Conservation (phyloP, 768 basidiomycete genomes). For the Pisolithus sp. region DNA sequence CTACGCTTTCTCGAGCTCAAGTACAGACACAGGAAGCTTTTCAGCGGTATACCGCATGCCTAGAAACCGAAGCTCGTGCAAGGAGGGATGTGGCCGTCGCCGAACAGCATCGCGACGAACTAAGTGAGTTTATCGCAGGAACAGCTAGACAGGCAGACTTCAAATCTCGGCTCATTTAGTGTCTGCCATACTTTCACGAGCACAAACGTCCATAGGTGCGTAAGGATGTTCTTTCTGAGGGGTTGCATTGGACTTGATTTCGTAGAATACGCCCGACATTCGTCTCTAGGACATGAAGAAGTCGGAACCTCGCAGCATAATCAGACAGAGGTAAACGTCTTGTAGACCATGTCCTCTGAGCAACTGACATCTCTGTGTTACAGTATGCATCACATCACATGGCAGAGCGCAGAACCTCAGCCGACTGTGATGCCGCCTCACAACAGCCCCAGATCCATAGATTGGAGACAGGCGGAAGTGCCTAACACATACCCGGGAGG, state of each 20-base stretch:
- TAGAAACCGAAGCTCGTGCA: slow-evolving; percentile 63
- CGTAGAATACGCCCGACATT: slow-evolving; percentile 29
- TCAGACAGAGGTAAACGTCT: slow-evolving; percentile 28
- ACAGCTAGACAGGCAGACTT: slow-evolving; percentile 10
- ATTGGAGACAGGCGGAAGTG: slow-evolving; percentile 30
- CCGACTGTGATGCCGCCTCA: slow-evolving; percentile 28
- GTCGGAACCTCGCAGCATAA: slow-evolving; percentile 24
- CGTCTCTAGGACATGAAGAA: slow-evolving; percentile 27
- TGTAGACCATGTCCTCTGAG: slow-evolving; percentile 8
- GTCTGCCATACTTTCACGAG: slow-evolving; percentile 30
- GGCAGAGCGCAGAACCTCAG: slow-evolving; percentile 26
- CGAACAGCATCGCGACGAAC: slow-evolving; percentile 65
- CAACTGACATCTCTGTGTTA: slow-evolving; percentile 16
- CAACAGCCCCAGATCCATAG: slow-evolving; percentile 27
- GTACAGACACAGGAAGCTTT: slow-evolving; percentile 71
- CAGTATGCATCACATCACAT: slow-evolving; percentile 30
- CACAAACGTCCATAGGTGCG: slow-evolving; percentile 30
- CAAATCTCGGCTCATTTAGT: slow-evolving; percentile 19
- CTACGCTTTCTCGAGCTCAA: slow-evolving; percentile 55
- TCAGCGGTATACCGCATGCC: slow-evolving; percentile 59
- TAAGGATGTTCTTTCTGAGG: slow-evolving; percentile 11
- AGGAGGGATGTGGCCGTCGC: slow-evolving; percentile 55
- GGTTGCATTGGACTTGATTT: slow-evolving; percentile 16
- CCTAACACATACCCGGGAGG: slow-evolving; percentile 23
- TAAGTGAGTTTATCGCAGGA: slow-evolving; percentile 28